Percentiles rank a stretch among this genome's conserved stretches.
phyloP scores from a whole-genome alignment of 2,329 filamentous ascomycete species.

The Fusarium zealandicum region DNA sequence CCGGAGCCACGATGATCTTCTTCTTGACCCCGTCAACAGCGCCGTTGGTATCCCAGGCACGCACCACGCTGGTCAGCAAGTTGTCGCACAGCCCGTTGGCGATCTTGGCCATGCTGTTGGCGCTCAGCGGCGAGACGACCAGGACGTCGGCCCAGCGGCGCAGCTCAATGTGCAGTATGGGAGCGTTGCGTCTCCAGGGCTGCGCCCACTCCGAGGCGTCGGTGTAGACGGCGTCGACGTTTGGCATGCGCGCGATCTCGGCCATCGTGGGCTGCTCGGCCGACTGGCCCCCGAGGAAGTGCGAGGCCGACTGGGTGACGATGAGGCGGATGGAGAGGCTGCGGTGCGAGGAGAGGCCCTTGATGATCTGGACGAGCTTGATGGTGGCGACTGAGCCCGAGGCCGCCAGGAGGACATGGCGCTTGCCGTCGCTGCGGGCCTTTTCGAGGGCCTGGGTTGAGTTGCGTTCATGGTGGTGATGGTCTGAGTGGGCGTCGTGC shows the following conservation, averaged over 20 bases:
- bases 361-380: conserved; percentile 75
- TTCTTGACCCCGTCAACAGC: conserved; percentile 65
- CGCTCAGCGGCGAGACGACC: conserved; percentile 80
- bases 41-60: conserved; percentile 87
- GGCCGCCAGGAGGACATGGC: conserved; percentile 53
- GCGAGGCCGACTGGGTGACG: conserved; percentile 74
- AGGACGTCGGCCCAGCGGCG: conserved; percentile 80
- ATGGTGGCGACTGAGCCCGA: conserved; percentile 80
- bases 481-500: conserved; percentile 30
- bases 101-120: conserved; percentile 88
- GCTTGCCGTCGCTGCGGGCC: conserved; percentile 49
- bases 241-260: conserved; percentile 65
- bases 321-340: conserved; percentile 84
- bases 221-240: conserved; percentile 81
- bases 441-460: conserved; percentile 45
- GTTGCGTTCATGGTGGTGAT: conserved; percentile 33
- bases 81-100: conserved; percentile 79
- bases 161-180: conserved; percentile 90
- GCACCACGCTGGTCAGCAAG: conserved; percentile 74
- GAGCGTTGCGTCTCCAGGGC: conserved; percentile 79
- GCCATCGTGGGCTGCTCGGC: conserved; percentile 76
- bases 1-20: conserved; percentile 76
- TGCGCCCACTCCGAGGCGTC: conserved; percentile 86
- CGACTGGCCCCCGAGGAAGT: conserved; percentile 80
- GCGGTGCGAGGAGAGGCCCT: conserved; percentile 58